A percentile compares a stretch with the other conserved stretches of the same genome.
phyloP scores from a whole-genome alignment of 768 basidiomycete species.

The Rhizopogon vinicolor region DNA sequence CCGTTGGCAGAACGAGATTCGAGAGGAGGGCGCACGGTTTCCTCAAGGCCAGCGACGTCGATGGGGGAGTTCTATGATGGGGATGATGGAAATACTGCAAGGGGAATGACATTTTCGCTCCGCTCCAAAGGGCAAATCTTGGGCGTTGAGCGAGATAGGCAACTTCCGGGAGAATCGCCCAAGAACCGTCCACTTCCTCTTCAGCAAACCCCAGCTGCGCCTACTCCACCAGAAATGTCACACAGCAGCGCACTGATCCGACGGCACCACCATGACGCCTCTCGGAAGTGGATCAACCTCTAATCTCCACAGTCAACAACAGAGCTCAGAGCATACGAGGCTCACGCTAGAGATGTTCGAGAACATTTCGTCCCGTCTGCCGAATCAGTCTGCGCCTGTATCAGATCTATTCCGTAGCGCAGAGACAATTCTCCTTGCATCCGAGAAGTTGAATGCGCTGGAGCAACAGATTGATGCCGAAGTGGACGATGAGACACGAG shows the following conservation, averaged over 20 bases:
- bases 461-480: too few relatives aligned
- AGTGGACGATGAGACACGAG: too few relatives aligned
- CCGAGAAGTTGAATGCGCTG: conserved; percentile 61
- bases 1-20: conserved; percentile 16
- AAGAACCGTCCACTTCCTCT: conserved; percentile 6
- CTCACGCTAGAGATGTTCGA: conserved; percentile 79
- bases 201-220: conserved; percentile 15
- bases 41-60: conserved; percentile 46
- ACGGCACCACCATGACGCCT: conserved; percentile 16
- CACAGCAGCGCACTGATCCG: conserved; percentile 8
- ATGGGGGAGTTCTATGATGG: conserved; percentile 46
- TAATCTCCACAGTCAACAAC: conserved; percentile 10
- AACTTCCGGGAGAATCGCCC: conserved; percentile 12
- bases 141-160: conserved; percentile 14
- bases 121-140: conserved; percentile 20
- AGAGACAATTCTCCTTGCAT: conserved; percentile 55
- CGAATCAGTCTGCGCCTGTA: conserved; percentile 37
- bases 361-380: conserved; percentile 53
- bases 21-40: conserved; percentile 13
- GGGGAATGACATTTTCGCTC: conserved; percentile 9
- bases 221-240: conserved; percentile 7
- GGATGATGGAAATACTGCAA: conserved; percentile 7
- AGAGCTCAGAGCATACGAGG: conserved; percentile 54
- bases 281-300: conserved; percentile 7
- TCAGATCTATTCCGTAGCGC: conserved; percentile 59